Evolutionary conservation across 2,329 filamentous ascomycete genomes (phyloP), one percentile per base, ranked within the genome.

Genomic region (Achaetomium macrosporum): DNA sequence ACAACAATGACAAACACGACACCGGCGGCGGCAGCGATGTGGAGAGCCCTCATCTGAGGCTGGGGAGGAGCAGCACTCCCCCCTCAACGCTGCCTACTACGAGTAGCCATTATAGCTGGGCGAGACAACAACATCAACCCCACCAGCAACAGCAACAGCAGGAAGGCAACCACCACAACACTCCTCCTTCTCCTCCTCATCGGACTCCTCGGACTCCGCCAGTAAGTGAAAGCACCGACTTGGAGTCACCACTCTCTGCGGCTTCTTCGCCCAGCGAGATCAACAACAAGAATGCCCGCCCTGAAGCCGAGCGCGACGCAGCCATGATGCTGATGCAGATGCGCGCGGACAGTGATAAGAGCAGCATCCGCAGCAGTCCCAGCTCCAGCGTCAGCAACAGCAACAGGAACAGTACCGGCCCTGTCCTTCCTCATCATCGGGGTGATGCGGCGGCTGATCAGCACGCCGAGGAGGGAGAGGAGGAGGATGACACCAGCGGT

Each of bases 241-340:
- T 7, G 7, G 25, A 25, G 25, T 25, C 25, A 25, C 25, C 25
- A 25, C 25, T 25, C 25, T 7, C 25, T 7, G 25, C 25, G n/a
- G n/a, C n/a, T n/a, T n/a, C n/a, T n/a, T n/a, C n/a, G n/a, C n/a
- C n/a, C n/a, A n/a, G n/a, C 25, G 25, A 25, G n/a, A 37, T 16
- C 36, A n/a, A 42, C 48, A 37, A 58, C 35, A 56, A 51, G 39
- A 50, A 54, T 11, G 10, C 13, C 7, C 61, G 58, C 47, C 62
- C 57, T 8, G 69, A 68, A 0, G 65, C 64, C 12, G 72, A 76
- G 47, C 74, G 71, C 60, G 75, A 73, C 42, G 76, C 74, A 1
- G 76, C 76, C 16, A 64, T 74, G 54, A 61, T 76, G 6, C 62
- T 78, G 36, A 71, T 78, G 73, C 73, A 74, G 47, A 67, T 78